Percentiles rank a stretch among this genome's conserved stretches.
Conservation (phyloP, 1,284 basidiomycete genomes). For the Malassezia nana region DNA sequence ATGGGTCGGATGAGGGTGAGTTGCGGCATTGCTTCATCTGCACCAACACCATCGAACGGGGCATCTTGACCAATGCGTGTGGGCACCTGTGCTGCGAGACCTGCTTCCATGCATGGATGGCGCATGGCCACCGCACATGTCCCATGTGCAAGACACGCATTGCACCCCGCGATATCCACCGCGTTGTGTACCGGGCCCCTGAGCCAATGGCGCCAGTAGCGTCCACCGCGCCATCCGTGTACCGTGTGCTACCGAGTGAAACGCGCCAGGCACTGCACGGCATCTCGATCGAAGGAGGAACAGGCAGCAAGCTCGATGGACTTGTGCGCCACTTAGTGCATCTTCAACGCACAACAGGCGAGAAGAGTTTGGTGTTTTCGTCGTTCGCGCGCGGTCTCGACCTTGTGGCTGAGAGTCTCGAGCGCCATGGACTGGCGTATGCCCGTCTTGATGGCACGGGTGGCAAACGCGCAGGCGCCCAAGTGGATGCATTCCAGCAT, state of each 20-base stretch:
- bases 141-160: conserved; percentile 37
- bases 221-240: background rate
- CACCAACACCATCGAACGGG: conserved; percentile 35
- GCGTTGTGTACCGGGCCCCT: conserved; percentile 27
- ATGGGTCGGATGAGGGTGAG: conserved; percentile 13
- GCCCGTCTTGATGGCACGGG: conserved; percentile 28
- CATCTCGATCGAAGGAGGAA: conserved; percentile 23
- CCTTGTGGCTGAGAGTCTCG: conserved; percentile 34
- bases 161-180: conserved; percentile 29
- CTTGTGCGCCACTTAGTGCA: conserved; percentile 32
- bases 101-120: conserved; percentile 42
- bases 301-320: conserved; percentile 41
- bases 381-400: conserved; percentile 41
- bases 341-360: conserved; percentile 21
- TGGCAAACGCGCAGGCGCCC: conserved; percentile 20
- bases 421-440: conserved; percentile 27
- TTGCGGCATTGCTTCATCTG: conserved; percentile 36
- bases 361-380: conserved; percentile 42
- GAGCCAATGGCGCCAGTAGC: background rate
- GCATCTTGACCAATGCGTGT: conserved; percentile 35
- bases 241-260: conserved; percentile 21
- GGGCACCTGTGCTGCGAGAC: conserved; percentile 37
- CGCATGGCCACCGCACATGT: conserved; percentile 28
- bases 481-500: conserved; percentile 26
- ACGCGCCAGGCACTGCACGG: conserved; percentile 19